Base-by-base conservation (phyloP, 2,329 filamentous ascomycete species). In the Cladosporium sp. region DNA sequence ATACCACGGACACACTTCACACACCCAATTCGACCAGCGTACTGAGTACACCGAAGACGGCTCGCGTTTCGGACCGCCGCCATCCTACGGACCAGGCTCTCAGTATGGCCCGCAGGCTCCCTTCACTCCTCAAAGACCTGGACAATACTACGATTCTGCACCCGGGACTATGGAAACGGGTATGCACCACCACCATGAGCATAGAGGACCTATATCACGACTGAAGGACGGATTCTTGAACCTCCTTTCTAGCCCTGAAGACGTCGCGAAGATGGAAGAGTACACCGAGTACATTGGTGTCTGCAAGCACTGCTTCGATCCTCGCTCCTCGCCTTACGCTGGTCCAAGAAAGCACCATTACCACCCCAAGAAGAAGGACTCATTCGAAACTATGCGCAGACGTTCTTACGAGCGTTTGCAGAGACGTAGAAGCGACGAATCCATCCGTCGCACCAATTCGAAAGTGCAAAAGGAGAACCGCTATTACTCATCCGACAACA, bases 241-340 rank as follows among this genome's bases (percentile, higher is more conserved):
- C 25, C 51, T 72, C 15, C 66, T 72, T 14, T 67, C 67, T 4
- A 65, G 62, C 36, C 68, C 84, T 1, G 84, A 87, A 62, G 85
- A 84, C n/a, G 83, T 87, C 0, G 80, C 79, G 17, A 81, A 82
- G 67, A 87, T 85, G 74, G 85, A 88, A 70, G 84, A 87, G 67
- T 88, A 88, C 66, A 87, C 84, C 1, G 84, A 88, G 70, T 81
- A 82, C 60, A 87, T 86, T 64, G 85, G 85, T 20, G 81, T 87
- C 2, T 88, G 85, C 73, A 84, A 80, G 62, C 76, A 85, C 64
- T 88, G 85, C 69, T 88, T 88, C 66, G 84, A 86, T 60, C 84
- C 84, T 6, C 77, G 80, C 8, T 82, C 80, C 15, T 80, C 76
- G 3, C 78, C 81, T 3, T 69, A 73, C 60, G 79, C 86, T 67